Base-by-base conservation (phyloP, 1,139 yeast genomes). In the Kodamaea anthophila region DNA sequence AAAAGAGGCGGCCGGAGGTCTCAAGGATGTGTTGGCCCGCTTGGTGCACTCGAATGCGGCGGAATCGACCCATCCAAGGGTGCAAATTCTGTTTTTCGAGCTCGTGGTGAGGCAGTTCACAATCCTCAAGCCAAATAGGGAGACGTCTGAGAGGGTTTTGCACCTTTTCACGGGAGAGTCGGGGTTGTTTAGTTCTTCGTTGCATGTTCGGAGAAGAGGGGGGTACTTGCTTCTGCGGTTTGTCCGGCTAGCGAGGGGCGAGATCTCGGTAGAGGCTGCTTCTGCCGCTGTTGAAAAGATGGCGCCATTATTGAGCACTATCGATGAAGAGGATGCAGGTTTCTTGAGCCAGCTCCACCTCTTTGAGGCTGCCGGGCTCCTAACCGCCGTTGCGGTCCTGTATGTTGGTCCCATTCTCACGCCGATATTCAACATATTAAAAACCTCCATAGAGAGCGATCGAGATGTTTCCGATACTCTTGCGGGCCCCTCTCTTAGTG, bases 211-310 rank as follows among this genome's bases (percentile, higher is more conserved):
- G 45, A 67, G 77, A 35, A 76, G 97, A 53, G 70, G 93, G 30
- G 91, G 98, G 96, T 91, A 86, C 52, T 62, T 88, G 39, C 84
- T 91, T 43, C 80, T 80, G 47, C 73, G 94, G 49, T 84, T 87
- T 46, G 69, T 88, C 43, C 86, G 83, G 50, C 60, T 80, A 28
- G 79, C 91, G 2, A 82, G 78, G 48, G 86, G 88, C 18, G 43
- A 45, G 12, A 60, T 73, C 32, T 59, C 76, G 16, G 68, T 74
- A 18, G 57, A 49, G 29, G 38, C 47, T 6, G 54, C 60, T 23
- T 49, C 63, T 21, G 65, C 50, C 30, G 48, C 51, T 50, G 34
- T 76, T 59, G 36, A 58, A 48, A 45, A 63, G 37, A 36, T 71
- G 21, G 64, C 57, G 42, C 65, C 73, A n/a, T 58, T 83, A 30